These are phyloP conservation scores for Peronospora belbahrii DNA, from an alignment of 352 stramenopile species.

Conservation along the genomic window DNA sequence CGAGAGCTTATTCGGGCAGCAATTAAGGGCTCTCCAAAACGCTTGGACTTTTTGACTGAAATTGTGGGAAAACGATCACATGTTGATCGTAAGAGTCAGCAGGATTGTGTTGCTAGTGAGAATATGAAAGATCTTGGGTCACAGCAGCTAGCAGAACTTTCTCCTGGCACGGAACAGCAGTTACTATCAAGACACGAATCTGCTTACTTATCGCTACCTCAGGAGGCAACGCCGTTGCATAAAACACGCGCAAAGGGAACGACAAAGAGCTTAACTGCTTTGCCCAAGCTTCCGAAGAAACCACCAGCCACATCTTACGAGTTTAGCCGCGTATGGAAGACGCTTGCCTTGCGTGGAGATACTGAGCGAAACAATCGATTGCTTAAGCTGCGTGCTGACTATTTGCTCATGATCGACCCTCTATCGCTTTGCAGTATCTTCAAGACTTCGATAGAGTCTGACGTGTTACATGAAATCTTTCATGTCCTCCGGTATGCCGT, in stretches of 20 bases:
- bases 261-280: conserved; percentile 8
- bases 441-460: conserved; percentile 68
- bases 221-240: not conserved
- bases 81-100: not conserved
- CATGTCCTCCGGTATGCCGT: conserved; percentile 31
- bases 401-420: conserved; percentile 40
- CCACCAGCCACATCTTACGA: conserved; percentile 66
- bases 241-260: not conserved
- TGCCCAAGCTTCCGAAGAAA: conserved; percentile 59
- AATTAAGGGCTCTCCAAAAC: conserved; percentile 60
- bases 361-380: conserved; percentile 19
- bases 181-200: conserved; percentile 2
- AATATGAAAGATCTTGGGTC: conserved; percentile 15
- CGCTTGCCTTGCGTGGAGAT: conserved; percentile 40
- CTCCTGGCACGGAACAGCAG: conserved; percentile 2
- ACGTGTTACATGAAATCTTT: conserved; percentile 68
- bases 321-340: conserved; percentile 75
- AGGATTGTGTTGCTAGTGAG: conserved; percentile 1
- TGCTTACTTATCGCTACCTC: not conserved
- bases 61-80: conserved; percentile 20
- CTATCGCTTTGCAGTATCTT: conserved; percentile 39
- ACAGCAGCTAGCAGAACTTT: not conserved
- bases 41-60: conserved; percentile 39
- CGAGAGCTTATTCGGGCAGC: conserved; percentile 54
- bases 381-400: conserved; percentile 35